Base-by-base conservation (phyloP, 768 basidiomycete species). In the Trametes cinnabarina region DNA sequence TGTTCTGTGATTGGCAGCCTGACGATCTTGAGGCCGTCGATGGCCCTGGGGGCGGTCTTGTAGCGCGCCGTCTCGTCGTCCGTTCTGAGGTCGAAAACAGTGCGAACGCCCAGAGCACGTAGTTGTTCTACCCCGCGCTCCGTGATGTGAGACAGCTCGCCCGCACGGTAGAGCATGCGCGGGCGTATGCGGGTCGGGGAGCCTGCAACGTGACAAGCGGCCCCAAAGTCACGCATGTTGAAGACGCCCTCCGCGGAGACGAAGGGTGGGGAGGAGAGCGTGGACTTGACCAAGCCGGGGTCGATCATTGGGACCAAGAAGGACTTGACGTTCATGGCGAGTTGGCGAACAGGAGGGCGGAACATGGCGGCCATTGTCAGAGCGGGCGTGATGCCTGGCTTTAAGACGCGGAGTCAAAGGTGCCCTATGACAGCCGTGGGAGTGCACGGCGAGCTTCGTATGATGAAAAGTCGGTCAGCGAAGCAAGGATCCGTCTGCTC, bases 41-140 rank as follows among this genome's bases (percentile, higher is more conserved):
- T 64, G 12, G 42, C 53, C 8, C 71, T 70, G 6, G 67, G 61
- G 4, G 66, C 48, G 12, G 69, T 69, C 14, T 73, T 65, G 58
- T 71, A 77, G 26, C 64, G 68, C 1, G 63, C 61, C 22, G 75
- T 72, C 63, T 79, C 78, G 25, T 35, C 49, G 22, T 73, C 66
- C 6, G 76, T 70, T 22, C 78, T 72, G 30, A 77, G 61, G 62
- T 79, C 77, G 61, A 79, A 77, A 19, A 78, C 65, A 25, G 64
- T 72, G 32, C 65, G 66, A 41, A 79, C 63, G 2, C 73, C 73
- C 12, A 79, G 68, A 0, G 65, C 65, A 3, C 60, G 55, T 5
- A 79, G 69, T 55, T 74, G 68, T 47, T 68, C 56, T 52, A 67
- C 68, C 1, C 78, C 78, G 20, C 37, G 39, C 1, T 68, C 62